Evolutionary conservation across 768 basidiomycete species (phyloP).

Genomic region (Arthromyces matolae): DNA sequence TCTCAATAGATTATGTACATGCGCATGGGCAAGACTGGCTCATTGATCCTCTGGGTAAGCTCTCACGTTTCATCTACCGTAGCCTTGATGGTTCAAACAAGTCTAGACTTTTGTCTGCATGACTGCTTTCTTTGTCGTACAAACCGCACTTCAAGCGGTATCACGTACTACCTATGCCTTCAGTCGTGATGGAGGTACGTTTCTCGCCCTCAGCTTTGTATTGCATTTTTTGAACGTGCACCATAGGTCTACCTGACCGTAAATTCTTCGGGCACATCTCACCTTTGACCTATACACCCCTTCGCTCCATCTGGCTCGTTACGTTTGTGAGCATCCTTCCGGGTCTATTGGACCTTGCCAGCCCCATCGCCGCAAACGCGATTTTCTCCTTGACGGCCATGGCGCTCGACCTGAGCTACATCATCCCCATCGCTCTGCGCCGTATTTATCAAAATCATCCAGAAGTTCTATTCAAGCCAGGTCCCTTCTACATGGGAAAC

Average conservation of each 20-base stretch:
- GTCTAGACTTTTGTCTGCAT: conserved; percentile 67
- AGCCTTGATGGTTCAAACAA: background rate
- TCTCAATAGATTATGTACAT: conserved; percentile 61
- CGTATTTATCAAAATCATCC: conserved; percentile 68
- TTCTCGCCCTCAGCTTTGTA: background rate
- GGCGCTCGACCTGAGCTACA: conserved; percentile 74
- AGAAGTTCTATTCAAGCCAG: conserved; percentile 80
- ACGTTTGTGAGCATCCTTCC: conserved; percentile 66
- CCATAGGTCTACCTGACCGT: conserved; percentile 62
- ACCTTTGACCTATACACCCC: conserved; percentile 61
- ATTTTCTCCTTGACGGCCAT: conserved; percentile 82
- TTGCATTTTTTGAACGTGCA: background rate
- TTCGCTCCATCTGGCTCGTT: conserved; percentile 73
- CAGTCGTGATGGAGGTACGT: conserved; percentile 68
- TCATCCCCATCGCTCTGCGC: conserved; percentile 78
- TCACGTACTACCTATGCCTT: conserved; percentile 84
- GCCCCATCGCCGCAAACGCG: conserved; percentile 71
- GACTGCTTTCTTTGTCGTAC: conserved; percentile 84
- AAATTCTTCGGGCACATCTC: conserved; percentile 75
- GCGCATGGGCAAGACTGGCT: conserved; percentile 73
- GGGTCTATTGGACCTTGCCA: conserved; percentile 73
- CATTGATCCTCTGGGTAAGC: conserved; percentile 73
- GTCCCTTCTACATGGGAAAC: conserved; percentile 82
- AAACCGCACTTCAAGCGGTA: conserved; percentile 77
- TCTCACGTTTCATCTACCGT: background rate